Conservation (phyloP, 768 basidiomycete species). For the Gyrodon lividus region DNA sequence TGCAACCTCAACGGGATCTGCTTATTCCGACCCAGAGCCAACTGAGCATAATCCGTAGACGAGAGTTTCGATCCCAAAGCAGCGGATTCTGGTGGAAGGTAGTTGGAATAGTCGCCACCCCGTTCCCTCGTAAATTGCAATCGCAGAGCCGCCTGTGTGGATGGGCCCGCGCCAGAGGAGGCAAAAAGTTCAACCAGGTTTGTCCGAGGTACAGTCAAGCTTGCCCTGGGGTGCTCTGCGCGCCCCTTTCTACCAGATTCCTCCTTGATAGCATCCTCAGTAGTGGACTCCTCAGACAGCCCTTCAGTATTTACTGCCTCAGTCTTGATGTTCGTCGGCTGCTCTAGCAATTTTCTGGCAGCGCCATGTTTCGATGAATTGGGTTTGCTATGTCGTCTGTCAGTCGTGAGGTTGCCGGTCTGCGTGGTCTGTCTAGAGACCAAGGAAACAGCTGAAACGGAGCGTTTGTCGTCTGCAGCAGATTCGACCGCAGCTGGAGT, state of each 20-base stretch:
- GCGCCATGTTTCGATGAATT: not conserved
- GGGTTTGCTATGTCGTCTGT: not conserved
- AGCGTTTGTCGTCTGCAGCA: not conserved
- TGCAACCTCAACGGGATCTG: conserved; percentile 42
- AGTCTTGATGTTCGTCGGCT: not conserved
- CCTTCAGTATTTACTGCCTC: not conserved
- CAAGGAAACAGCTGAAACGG: conserved; percentile 18
- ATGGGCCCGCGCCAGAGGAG: not conserved
- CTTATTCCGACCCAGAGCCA: conserved; percentile 42
- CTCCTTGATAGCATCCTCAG: conserved; percentile 11
- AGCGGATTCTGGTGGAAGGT: conserved; percentile 31
- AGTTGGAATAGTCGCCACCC: conserved; percentile 53
- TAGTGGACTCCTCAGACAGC: conserved; percentile 7
- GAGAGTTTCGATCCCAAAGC: conserved; percentile 36
- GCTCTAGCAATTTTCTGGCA: not conserved
- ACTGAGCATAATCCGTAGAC: conserved; percentile 42
- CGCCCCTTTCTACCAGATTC: too few species aligned
- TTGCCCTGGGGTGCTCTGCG: not conserved
- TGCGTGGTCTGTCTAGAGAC: conserved; percentile 8
- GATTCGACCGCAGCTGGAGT: not conserved
- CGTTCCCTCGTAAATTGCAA: conserved; percentile 35
- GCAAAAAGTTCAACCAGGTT: conserved; percentile 22
- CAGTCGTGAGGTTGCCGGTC: not conserved
- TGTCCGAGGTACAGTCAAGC: conserved; percentile 18
- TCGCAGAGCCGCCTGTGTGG: conserved; percentile 14